Percentiles rank a stretch among this genome's conserved stretches.
Conservation (phyloP, 331 rosid genomes). For the Rhamnella rubrinervis region DNA sequence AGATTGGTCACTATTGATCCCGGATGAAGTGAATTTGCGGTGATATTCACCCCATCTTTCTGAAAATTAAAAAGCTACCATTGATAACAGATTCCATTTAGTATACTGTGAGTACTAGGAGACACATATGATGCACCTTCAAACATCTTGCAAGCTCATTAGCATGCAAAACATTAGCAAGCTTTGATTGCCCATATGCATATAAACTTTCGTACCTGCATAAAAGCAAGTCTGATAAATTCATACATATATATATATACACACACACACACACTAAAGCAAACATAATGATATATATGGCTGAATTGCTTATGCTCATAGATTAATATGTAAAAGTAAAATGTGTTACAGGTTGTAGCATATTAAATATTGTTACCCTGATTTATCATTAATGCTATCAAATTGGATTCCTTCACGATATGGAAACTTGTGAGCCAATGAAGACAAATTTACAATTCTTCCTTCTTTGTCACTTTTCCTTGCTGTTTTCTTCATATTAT, state of each 20-base stretch:
- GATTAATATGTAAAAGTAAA: not conserved
- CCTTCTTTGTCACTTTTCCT: conserved; percentile 61
- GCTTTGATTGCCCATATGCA: conserved; percentile 59
- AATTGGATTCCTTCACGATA: conserved; percentile 83
- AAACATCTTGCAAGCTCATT: conserved; percentile 44
- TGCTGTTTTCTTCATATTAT: conserved; percentile 78
- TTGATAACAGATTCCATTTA: not conserved
- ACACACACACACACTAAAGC: not conserved
- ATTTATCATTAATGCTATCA: conserved; percentile 58
- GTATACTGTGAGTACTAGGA: not conserved
- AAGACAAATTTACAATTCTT: conserved; percentile 80
- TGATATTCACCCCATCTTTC: conserved; percentile 68
- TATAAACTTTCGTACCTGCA: conserved; percentile 39
- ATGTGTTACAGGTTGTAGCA: not conserved
- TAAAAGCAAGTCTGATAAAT: not conserved
- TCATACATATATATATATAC: too few species aligned
- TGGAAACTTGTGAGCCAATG: conserved; percentile 60
- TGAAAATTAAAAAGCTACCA: conserved; percentile 39
- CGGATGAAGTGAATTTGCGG: conserved; percentile 93
- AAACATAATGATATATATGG: not conserved
- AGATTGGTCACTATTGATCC: conserved; percentile 75
- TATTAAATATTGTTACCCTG: conserved; percentile 37
- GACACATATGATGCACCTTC: conserved; percentile 23
- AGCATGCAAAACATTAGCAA: conserved; percentile 53
- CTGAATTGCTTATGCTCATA: not conserved